These are phyloP conservation scores for Prunus kanzakura DNA, from an alignment of 306 rosid species.

Conservation along the genomic window DNA sequence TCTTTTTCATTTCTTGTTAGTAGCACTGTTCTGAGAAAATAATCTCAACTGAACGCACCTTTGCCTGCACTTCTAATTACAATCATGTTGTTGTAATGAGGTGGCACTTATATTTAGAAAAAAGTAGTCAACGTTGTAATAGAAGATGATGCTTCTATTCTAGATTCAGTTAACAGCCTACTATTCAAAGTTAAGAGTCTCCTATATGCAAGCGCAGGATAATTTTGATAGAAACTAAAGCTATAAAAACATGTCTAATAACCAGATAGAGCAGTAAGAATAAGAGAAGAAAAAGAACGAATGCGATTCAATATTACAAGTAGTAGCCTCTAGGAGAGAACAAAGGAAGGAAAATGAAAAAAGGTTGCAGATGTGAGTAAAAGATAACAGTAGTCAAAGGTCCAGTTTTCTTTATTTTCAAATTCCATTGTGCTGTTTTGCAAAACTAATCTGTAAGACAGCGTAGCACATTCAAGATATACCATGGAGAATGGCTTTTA, in stretches of 20 bases:
- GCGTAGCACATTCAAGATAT: constrained; percentile 7
- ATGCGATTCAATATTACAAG: neutral
- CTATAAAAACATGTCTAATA: neutral
- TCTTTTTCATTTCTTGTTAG: too few relatives aligned
- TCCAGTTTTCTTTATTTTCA: neutral
- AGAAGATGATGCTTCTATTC: too few relatives aligned
- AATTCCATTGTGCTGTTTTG: neutral
- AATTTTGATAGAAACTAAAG: neutral
- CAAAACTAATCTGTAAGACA: too few relatives aligned
- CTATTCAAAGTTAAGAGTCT: too few relatives aligned
- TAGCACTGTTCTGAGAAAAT: too few relatives aligned
- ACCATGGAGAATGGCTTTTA: constrained; percentile 28
- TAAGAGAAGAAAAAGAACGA: neutral
- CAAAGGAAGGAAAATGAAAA: neutral
- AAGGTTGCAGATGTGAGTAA: neutral
- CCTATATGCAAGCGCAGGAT: neutral
- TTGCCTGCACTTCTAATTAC: too few relatives aligned
- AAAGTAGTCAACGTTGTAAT: too few relatives aligned
- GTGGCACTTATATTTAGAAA: too few relatives aligned
- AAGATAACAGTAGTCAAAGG: neutral
- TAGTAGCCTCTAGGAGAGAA: neutral
- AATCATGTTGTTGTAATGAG: too few relatives aligned
- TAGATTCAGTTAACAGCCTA: too few relatives aligned
- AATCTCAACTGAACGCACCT: too few relatives aligned
- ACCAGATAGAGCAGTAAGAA: neutral